Evolutionary conservation across 768 basidiomycete genomes (phyloP).

Genomic region (Plicaturopsis crispa): DNA sequence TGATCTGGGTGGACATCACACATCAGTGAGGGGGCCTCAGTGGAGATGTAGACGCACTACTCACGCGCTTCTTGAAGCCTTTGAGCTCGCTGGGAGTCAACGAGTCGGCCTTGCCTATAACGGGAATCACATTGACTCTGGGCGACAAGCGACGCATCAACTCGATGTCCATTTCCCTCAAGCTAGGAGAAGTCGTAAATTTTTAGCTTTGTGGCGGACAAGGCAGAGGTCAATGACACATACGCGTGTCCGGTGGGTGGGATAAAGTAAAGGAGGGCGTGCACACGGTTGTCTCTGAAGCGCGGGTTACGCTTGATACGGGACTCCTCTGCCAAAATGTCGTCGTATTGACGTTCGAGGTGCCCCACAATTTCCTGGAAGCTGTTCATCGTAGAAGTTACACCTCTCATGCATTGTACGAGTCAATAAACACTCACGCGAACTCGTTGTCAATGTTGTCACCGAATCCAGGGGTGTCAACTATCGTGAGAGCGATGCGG

Average conservation of each 20-base stretch:
- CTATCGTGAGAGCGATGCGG: slow-evolving; percentile 94
- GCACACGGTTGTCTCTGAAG: slow-evolving; percentile 96
- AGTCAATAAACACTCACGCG: slow-evolving; percentile 54
- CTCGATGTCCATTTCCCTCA: slow-evolving; percentile 98
- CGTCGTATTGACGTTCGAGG: slow-evolving; percentile 98
- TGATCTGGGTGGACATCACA: no score
- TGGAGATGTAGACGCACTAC: slow-evolving; percentile 30
- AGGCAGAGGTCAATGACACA: no score
- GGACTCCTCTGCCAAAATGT: slow-evolving; percentile 96
- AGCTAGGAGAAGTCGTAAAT: no score
- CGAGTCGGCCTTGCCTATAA: slow-evolving; percentile 94
- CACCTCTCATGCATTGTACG: neutral
- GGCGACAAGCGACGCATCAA: slow-evolving; percentile 97
- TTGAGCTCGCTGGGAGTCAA: slow-evolving; percentile 89
- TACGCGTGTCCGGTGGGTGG: slow-evolving; percentile 97
- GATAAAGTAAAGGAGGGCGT: slow-evolving; percentile 96
- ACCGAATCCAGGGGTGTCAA: slow-evolving; percentile 98
- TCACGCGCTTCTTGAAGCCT: slow-evolving; percentile 95
- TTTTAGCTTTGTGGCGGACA: no score
- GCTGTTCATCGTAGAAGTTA: slow-evolving; percentile 29
- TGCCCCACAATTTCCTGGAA: slow-evolving; percentile 97
- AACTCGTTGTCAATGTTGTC: slow-evolving; percentile 99
- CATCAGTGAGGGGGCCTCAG: slow-evolving; percentile 3
- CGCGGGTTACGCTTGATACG: slow-evolving; percentile 99
- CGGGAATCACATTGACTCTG: slow-evolving; percentile 97